Base-by-base conservation (phyloP, 371 early-diverging fungal genomes). In the Rhizopus sp. region DNA sequence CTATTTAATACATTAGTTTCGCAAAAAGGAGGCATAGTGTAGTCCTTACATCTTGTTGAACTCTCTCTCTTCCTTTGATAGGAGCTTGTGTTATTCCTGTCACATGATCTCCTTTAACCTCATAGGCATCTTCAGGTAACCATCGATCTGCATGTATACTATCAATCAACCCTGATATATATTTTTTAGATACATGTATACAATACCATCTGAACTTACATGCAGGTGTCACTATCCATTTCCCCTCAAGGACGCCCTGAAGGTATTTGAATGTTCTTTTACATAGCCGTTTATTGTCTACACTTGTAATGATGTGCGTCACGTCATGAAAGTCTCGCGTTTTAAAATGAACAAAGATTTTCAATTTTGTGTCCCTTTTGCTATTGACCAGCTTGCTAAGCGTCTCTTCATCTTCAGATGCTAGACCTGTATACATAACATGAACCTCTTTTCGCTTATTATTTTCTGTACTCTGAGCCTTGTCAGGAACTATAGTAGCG, bases 261-360 rank as follows among this genome's bases (percentile, higher is more conserved):
- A 75, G 46, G 48, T 78, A 78, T 45, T 78, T 78, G 8, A 71
- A 54, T 10, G 78, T 75, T 31, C 78, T 37, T 8, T 52, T 38
- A 37, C 73, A 68, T 4, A 71, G 32, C 3, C 62, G 33, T 0
- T 66, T 34, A n/a, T 70, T 69, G 31, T 78, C 59, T 13, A 64
- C 55, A 9, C 63, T 62, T 1, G 72, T 68, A 15, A 73, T 58
- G 3, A 77, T 38, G 42, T 77, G 77, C 0, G 72, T 71, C 7
- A 73, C 62, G 6, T 60, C 59, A 38, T 63, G 53, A 46, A 68
- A 60, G 17, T 63, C 58, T 30, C 62, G 59, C 10, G 62, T 50
- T 29, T 64, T 46, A 15, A 55, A 49, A 42, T 66, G 62, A 30
- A 66, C 47, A 7, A 39, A n/a, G 7, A 69, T 49, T 7, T 59